Conservation (phyloP, 192 early-diverging fungal species). For the Coemansia sp. region DNA sequence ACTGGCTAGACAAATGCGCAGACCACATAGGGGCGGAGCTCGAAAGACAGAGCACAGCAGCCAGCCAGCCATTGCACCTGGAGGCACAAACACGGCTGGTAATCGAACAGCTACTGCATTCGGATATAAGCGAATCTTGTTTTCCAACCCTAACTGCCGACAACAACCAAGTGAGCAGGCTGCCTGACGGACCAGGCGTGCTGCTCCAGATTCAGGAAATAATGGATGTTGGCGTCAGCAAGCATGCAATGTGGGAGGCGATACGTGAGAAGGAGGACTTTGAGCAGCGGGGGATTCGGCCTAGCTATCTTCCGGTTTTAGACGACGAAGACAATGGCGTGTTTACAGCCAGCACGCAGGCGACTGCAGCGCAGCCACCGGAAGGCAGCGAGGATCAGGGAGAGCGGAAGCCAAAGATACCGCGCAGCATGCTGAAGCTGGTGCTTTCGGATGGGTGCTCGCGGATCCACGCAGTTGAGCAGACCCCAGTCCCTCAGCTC, state of each 20-base stretch:
- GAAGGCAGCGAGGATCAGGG: background rate
- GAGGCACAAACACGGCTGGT: constrained; percentile 40
- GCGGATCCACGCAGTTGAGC: constrained; percentile 32
- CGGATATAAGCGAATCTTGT: constrained; percentile 43
- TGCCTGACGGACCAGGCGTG: constrained; percentile 20
- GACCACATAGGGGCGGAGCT: constrained; percentile 31
- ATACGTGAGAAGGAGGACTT: constrained; percentile 46
- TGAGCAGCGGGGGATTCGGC: constrained; percentile 44
- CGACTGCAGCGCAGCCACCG: constrained; percentile 4
- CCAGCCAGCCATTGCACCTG: constrained; percentile 6
- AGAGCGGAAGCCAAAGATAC: constrained; percentile 34
- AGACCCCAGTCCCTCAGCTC: constrained; percentile 30
- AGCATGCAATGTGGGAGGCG: constrained; percentile 48
- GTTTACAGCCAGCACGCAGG: constrained; percentile 7
- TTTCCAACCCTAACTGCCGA: constrained; percentile 15
- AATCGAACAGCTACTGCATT: constrained; percentile 40
- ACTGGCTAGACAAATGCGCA: constrained; percentile 44
- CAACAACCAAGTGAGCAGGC: background rate
- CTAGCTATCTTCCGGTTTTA: constrained; percentile 36
- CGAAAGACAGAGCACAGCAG: background rate
- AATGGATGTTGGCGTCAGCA: constrained; percentile 45
- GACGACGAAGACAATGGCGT: constrained; percentile 8
- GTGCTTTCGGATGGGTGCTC: constrained; percentile 38
- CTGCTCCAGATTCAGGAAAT: constrained; percentile 46
- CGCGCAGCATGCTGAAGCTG: constrained; percentile 41